Percentiles rank a stretch among this genome's conserved stretches.
These are phyloP conservation scores for Huiozyma naganishii DNA, from an alignment of 805 yeast genomes.

Conservation along the genomic window DNA sequence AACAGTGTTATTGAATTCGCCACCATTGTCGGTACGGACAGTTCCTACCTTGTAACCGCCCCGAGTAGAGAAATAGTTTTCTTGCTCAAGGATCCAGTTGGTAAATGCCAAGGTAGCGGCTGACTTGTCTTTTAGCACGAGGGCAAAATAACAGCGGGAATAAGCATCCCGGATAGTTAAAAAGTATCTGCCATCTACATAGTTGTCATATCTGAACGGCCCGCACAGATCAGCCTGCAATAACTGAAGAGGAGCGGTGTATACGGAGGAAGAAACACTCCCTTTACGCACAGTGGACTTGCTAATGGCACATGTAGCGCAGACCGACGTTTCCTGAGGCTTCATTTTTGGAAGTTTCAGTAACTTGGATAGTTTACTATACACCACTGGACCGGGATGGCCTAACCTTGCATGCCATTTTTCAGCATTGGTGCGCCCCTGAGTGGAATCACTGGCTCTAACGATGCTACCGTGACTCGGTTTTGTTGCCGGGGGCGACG, in stretches of 20 bases:
- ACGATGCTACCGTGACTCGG: not conserved
- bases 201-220: not conserved
- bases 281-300: no score
- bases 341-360: not conserved
- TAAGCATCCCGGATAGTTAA: conserved; percentile 2
- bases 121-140: conserved; percentile 1
- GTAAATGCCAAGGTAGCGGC: not conserved
- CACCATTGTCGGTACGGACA: conserved; percentile 3
- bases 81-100: not conserved
- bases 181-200: not conserved
- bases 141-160: conserved; percentile 1
- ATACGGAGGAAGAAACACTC: no score
- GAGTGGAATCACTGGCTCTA: no score
- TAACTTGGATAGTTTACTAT: not conserved
- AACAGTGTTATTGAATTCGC: conserved; percentile 1
- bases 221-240: conserved; percentile 1
- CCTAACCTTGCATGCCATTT: not conserved
- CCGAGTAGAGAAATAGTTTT: not conserved
- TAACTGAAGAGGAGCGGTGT: conserved; percentile 1
- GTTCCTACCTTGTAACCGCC: conserved; percentile 1
- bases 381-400: not conserved
- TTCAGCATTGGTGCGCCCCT: no score
- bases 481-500: not conserved
- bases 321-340: not conserved
- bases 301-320: conserved; percentile 1